Percentiles rank a stretch among this genome's conserved stretches.
Conservation (phyloP, 2,329 filamentous ascomycete species). For the Alternaria brassicae region DNA sequence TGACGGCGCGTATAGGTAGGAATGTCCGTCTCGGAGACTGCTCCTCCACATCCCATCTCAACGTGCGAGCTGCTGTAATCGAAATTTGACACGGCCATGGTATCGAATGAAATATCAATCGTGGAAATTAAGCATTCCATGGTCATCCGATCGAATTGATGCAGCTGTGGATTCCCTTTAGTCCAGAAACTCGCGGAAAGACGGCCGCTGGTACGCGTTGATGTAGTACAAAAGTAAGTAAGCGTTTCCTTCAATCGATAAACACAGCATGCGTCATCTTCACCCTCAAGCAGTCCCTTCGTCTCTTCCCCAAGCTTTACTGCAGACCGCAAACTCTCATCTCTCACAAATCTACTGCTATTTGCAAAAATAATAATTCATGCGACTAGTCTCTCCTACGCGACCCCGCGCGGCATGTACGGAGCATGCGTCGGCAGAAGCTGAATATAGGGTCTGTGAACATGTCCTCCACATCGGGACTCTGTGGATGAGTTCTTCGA, state of each 20-base stretch:
- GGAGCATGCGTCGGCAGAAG: constrained; percentile 7
- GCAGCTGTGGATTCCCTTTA: not conserved
- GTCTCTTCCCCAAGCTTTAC: not conserved
- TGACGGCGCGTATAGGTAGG: not conserved
- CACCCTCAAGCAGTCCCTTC: not conserved
- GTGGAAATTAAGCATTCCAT: not conserved
- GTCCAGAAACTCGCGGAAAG: not conserved
- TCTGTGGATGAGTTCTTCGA: not conserved
- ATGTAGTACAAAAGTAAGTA: not conserved
- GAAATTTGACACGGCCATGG: constrained; percentile 1
- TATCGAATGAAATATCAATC: not conserved
- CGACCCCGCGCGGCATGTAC: not conserved
- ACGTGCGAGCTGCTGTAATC: not conserved
- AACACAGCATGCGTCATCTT: not conserved
- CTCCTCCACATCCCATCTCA: constrained; percentile 23
- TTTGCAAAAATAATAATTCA: not conserved
- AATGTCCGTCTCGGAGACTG: constrained; percentile 9
- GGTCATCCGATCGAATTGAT: not conserved
- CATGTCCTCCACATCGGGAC: constrained; percentile 18
- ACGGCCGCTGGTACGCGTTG: not conserved
- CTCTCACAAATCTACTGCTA: not conserved
- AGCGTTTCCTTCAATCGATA: constrained; percentile 6
- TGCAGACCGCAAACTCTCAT: not conserved
- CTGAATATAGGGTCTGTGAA: not conserved
- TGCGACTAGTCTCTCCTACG: not conserved